phyloP scores from a whole-genome alignment of 495 filamentous ascomycete genomes.

The Podospora pseudocomata region DNA sequence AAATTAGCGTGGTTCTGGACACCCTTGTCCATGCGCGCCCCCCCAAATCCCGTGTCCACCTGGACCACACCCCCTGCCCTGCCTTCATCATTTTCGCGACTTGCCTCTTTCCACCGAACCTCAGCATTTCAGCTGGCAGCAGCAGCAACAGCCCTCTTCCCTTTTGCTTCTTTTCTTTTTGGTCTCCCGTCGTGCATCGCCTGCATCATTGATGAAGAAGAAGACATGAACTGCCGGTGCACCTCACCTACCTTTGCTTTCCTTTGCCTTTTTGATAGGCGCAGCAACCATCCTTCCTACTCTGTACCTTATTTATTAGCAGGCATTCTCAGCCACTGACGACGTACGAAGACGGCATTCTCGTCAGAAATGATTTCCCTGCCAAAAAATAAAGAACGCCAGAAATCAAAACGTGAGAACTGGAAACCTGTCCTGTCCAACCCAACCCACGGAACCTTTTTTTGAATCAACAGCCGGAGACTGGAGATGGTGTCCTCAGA shows the following conservation, averaged over 20 bases:
- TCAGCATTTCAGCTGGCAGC: neutral
- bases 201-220: neutral
- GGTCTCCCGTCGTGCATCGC: neutral
- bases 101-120: conserved; percentile 2
- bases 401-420: neutral
- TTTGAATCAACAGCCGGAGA: neutral
- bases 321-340: neutral
- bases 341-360: neutral
- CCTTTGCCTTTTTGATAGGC: neutral
- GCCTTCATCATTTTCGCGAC: conserved; percentile 17
- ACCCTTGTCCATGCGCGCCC: conserved; percentile 28
- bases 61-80: conserved; percentile 10
- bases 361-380: neutral
- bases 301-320: no score
- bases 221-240: no score
- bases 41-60: conserved; percentile 21
- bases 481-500: neutral
- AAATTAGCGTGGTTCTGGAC: conserved; percentile 33
- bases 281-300: neutral
- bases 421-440: neutral
- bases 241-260: neutral
- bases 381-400: neutral
- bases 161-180: neutral
- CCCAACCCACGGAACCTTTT: neutral
- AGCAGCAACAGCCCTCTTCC: neutral